These are phyloP conservation scores for Diaporthe citrichinensis DNA, from an alignment of 2,329 filamentous ascomycete species.

Conservation along the genomic window DNA sequence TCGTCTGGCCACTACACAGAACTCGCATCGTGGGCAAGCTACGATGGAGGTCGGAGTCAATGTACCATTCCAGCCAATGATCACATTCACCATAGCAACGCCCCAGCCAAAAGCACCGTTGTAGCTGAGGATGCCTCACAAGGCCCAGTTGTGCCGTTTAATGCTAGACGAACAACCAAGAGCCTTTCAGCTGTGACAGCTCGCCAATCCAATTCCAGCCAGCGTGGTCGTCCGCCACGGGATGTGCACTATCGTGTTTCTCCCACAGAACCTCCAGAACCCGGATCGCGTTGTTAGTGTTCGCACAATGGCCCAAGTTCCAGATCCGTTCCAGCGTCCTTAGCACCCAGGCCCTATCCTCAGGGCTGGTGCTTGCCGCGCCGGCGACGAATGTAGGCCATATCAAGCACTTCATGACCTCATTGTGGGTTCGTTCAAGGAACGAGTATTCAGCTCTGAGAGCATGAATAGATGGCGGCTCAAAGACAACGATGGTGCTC, in stretches of 20 bases:
- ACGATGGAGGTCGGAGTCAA: no score
- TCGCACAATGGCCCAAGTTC: not conserved
- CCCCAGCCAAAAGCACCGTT: no score
- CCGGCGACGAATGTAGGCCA: constrained; percentile 15
- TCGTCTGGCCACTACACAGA: no score
- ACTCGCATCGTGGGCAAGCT: no score
- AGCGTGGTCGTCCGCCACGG: not conserved
- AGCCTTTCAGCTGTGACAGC: constrained; percentile 4
- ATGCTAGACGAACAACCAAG: not conserved
- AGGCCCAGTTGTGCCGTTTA: not conserved
- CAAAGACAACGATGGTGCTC: not conserved
- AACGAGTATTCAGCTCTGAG: not conserved
- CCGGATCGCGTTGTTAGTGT: not conserved
- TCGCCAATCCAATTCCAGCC: not conserved
- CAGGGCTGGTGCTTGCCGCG: not conserved
- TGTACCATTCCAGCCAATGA: no score
- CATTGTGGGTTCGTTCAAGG: not conserved
- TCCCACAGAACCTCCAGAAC: not conserved
- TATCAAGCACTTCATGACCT: not conserved
- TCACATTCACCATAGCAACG: no score
- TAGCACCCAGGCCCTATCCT: not conserved
- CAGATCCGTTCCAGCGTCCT: constrained; percentile 7
- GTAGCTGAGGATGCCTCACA: no score
- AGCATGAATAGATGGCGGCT: not conserved
- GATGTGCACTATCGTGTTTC: not conserved